A percentile compares a stretch with the other conserved stretches of the same genome.
These are phyloP conservation scores for Biscutella laevigata DNA, from an alignment of 441 rosid species.

Conservation along the genomic window DNA sequence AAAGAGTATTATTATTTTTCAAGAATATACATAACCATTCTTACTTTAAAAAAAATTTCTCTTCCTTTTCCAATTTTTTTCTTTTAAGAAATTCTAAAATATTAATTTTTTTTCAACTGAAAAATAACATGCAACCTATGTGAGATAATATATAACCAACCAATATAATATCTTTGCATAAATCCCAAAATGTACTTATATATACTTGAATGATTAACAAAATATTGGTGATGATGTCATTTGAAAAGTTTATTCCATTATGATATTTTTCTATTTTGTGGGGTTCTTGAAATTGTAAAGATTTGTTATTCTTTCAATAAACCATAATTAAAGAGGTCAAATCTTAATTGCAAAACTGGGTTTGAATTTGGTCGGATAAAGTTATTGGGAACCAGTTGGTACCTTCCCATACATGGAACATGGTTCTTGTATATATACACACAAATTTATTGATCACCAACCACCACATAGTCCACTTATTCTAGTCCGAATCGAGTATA, in stretches of 20 bases:
- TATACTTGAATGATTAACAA: slow-evolving; percentile 12
- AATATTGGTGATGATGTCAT: not conserved
- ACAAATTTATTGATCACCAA: slow-evolving; percentile 16
- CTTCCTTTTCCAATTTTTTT: too few relatives aligned
- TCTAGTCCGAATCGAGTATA: not conserved
- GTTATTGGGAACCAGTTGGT: slow-evolving; percentile 21
- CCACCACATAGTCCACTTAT: slow-evolving; percentile 1
- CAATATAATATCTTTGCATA: not conserved
- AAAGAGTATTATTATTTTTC: too few relatives aligned
- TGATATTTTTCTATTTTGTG: not conserved
- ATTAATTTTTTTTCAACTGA: not conserved
- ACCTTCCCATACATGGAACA: slow-evolving; percentile 13
- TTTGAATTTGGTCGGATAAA: slow-evolving; percentile 23
- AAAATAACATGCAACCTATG: slow-evolving; percentile 1
- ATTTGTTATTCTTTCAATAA: slow-evolving; percentile 6
- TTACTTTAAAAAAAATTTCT: too few relatives aligned
- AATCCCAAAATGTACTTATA: not conserved
- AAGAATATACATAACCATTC: too few relatives aligned
- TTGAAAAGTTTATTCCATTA: not conserved
- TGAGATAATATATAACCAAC: slow-evolving; percentile 7
- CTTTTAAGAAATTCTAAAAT: too few relatives aligned
- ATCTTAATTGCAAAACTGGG: not conserved
- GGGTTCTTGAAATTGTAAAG: slow-evolving; percentile 1
- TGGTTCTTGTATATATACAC: not conserved
- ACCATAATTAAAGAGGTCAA: slow-evolving; percentile 4